Percentiles rank a stretch among this genome's conserved stretches.
Conservation (phyloP, 2,329 filamentous ascomycete species). For the Lecanosticta acicola region DNA sequence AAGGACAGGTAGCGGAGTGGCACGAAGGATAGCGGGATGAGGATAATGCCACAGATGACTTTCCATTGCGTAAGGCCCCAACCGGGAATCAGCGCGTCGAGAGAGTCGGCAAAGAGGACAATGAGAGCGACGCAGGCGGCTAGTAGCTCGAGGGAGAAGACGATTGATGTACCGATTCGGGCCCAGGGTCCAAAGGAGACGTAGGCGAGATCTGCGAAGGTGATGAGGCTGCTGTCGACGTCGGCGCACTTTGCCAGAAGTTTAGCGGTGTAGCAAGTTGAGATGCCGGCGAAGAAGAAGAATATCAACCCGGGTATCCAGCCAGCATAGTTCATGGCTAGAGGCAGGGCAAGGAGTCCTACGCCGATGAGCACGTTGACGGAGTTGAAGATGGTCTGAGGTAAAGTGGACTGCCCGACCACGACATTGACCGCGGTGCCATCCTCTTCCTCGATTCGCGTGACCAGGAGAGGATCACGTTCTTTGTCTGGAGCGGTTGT, state of each 20-base stretch:
- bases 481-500: constrained; percentile 41
- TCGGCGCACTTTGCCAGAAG: constrained; percentile 84
- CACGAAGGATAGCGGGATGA: constrained; percentile 78
- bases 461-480: constrained; percentile 73
- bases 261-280: constrained; percentile 80
- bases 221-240: constrained; percentile 76
- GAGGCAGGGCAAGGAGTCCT: constrained; percentile 78
- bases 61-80: constrained; percentile 73
- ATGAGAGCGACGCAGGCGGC: constrained; percentile 85
- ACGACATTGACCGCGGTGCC: constrained; percentile 78
- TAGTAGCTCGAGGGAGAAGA: constrained; percentile 83
- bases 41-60: constrained; percentile 68
- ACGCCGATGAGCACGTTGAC: constrained; percentile 91
- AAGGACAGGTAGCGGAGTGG: constrained; percentile 80
- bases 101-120: constrained; percentile 90
- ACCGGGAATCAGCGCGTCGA: constrained; percentile 70
- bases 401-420: constrained; percentile 88
- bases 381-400: constrained; percentile 94
- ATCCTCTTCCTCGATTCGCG: constrained; percentile 77
- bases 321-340: constrained; percentile 80
- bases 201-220: constrained; percentile 89
- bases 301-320: constrained; percentile 79
- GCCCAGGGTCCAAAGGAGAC: constrained; percentile 81
- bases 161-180: constrained; percentile 71
- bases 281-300: constrained; percentile 64